phyloP scores from a whole-genome alignment of 1,284 basidiomycete genomes.

The Grifola frondosa region DNA sequence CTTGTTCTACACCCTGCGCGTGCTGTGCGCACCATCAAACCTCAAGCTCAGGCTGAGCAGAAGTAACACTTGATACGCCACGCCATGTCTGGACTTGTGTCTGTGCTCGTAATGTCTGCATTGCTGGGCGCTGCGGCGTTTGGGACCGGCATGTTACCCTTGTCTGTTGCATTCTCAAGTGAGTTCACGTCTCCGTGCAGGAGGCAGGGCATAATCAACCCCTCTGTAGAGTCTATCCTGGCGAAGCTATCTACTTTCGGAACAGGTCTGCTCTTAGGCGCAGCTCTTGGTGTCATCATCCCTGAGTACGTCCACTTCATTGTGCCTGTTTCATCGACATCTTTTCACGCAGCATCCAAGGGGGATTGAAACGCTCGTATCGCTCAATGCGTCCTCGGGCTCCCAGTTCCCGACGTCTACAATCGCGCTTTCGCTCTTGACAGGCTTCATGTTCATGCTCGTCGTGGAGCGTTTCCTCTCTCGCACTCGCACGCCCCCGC shows the following conservation, averaged over 20 bases:
- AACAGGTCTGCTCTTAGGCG: constrained; percentile 85
- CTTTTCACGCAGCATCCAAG: constrained; percentile 33
- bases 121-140: constrained; percentile 77
- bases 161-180: constrained; percentile 78
- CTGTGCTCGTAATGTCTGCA: constrained; percentile 43
- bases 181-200: too few species aligned
- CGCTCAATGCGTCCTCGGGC: constrained; percentile 38
- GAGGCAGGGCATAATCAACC: too few species aligned
- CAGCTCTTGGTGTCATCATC: constrained; percentile 87
- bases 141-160: constrained; percentile 69
- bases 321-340: constrained; percentile 1
- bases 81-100: constrained; percentile 28
- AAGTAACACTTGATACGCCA: too few species aligned
- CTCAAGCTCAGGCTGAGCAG: too few species aligned
- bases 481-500: constrained; percentile 40
- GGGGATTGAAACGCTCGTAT: constrained; percentile 58
- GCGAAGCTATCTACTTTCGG: constrained; percentile 69
- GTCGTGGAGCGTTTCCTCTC: constrained; percentile 64
- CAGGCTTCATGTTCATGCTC: constrained; percentile 86
- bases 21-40: neutral
- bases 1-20: constrained; percentile 1
- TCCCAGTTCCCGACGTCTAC: constrained; percentile 50
- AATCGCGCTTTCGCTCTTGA: constrained; percentile 73
- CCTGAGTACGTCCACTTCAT: constrained; percentile 68
- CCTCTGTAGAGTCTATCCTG: constrained; percentile 48